These are phyloP conservation scores for Wickerhamomyces ciferrii DNA, from an alignment of 805 yeast genomes.

Conservation along the genomic window DNA sequence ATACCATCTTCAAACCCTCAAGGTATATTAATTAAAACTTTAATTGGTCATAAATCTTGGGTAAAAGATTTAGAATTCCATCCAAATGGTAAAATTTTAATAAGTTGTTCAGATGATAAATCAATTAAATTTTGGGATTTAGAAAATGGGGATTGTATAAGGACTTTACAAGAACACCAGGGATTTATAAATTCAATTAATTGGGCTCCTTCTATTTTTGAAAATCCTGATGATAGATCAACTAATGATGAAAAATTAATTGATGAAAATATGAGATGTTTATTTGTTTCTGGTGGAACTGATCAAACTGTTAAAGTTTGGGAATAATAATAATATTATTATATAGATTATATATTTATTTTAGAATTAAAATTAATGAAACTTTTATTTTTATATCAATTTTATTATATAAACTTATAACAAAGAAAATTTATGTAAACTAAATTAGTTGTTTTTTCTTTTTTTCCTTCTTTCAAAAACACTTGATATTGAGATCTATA, in stretches of 20 bases:
- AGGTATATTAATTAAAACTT: slow-evolving; percentile 50
- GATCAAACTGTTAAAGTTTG: slow-evolving; percentile 90
- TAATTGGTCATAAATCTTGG: slow-evolving; percentile 85
- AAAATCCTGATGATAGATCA: slow-evolving; percentile 21
- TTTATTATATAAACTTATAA: too few species aligned
- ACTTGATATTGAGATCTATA: too few species aligned
- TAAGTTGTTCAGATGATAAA: slow-evolving; percentile 78
- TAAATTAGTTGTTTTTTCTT: background rate
- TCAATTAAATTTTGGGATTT: slow-evolving; percentile 77
- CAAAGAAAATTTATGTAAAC: too few species aligned
- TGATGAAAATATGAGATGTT: slow-evolving; percentile 51
- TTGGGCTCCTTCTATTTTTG: slow-evolving; percentile 42
- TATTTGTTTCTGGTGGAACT: slow-evolving; percentile 89
- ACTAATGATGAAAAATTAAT: slow-evolving; percentile 25
- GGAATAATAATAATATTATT: slow-evolving; percentile 34
- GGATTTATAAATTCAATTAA: slow-evolving; percentile 66
- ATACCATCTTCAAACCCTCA: slow-evolving; percentile 55
- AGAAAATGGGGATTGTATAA: slow-evolving; percentile 38
- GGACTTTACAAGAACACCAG: slow-evolving; percentile 57
- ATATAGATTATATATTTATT: background rate
- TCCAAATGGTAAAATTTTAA: slow-evolving; percentile 67
- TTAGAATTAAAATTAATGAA: background rate
- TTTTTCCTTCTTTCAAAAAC: background rate
- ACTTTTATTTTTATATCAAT: slow-evolving; percentile 1
- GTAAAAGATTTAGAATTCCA: slow-evolving; percentile 64